Evolutionary conservation across 2,329 filamentous ascomycete genomes (phyloP).

Genomic region (Endothia cerciana): DNA sequence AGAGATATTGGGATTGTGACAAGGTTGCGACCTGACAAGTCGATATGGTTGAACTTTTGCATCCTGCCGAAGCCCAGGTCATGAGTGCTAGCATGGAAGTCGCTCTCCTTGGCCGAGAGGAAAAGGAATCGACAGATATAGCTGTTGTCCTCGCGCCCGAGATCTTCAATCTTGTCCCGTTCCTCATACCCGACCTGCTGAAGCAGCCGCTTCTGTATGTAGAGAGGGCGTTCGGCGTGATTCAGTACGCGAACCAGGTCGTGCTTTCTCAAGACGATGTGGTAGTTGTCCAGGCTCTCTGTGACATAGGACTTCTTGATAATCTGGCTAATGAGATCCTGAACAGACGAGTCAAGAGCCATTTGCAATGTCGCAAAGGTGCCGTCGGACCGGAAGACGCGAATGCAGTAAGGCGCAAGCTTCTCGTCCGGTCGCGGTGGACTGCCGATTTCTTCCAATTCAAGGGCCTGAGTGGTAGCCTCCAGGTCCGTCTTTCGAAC

Average conservation of each 20-base stretch:
- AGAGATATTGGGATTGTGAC: constrained; percentile 94
- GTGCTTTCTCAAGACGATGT: constrained; percentile 93
- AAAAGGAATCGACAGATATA: constrained; percentile 97
- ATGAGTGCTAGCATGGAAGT: constrained; percentile 73
- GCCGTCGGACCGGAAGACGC: constrained; percentile 90
- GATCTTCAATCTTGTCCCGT: constrained; percentile 84
- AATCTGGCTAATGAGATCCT: constrained; percentile 85
- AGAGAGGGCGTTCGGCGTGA: constrained; percentile 77
- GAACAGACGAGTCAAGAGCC: constrained; percentile 79
- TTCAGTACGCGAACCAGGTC: constrained; percentile 83
- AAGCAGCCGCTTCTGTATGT: constrained; percentile 88
- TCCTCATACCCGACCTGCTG: constrained; percentile 91
- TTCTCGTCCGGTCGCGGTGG: constrained; percentile 75
- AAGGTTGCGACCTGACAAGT: constrained; percentile 86
- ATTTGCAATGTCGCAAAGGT: constrained; percentile 94
- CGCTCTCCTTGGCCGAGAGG: constrained; percentile 83
- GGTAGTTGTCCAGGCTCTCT: constrained; percentile 89
- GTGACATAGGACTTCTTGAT: constrained; percentile 93
- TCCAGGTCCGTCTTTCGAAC: constrained; percentile 77
- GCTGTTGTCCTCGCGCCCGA: constrained; percentile 95
- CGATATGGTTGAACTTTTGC: constrained; percentile 92
- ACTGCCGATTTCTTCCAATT: constrained; percentile 70
- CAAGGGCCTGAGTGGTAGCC: constrained; percentile 54
- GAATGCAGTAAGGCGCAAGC: constrained; percentile 81
- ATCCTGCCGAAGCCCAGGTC: constrained; percentile 82